These are phyloP conservation scores for Aurinia saxatilis DNA, from an alignment of 345 rosid genomes.

Conservation along the genomic window DNA sequence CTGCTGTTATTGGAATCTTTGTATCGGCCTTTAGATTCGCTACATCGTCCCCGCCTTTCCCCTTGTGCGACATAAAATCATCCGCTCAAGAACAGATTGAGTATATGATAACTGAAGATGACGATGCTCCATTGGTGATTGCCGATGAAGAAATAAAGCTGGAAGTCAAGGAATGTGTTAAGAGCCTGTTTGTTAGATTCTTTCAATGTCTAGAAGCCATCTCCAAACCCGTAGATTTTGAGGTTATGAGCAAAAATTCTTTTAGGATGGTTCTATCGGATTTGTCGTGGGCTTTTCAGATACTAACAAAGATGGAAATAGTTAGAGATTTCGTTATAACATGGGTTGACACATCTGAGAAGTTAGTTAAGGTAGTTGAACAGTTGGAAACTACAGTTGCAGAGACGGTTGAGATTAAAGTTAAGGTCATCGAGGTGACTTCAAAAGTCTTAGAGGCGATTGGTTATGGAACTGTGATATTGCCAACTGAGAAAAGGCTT, in stretches of 20 bases:
- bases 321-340: conserved; percentile 60
- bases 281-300: conserved; percentile 66
- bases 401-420: conserved; percentile 40
- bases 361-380: conserved; percentile 40
- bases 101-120: conserved; percentile 89
- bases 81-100: conserved; percentile 83
- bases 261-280: conserved; percentile 53
- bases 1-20: conserved; percentile 48
- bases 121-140: conserved; percentile 63
- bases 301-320: conserved; percentile 62
- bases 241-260: conserved; percentile 24
- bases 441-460: conserved; percentile 78
- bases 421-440: conserved; percentile 57
- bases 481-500: conserved; percentile 60
- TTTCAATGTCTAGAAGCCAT: conserved; percentile 40
- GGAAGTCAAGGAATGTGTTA: conserved; percentile 55
- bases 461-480: conserved; percentile 60
- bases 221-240: conserved; percentile 30
- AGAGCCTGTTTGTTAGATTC: conserved; percentile 43
- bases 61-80: conserved; percentile 50
- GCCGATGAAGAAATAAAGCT: conserved; percentile 54
- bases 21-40: conserved; percentile 57
- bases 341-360: conserved; percentile 78
- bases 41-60: conserved; percentile 52
- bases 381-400: conserved; percentile 18